These are phyloP conservation scores for Bryum argenteum DNA, from an alignment of 225 moss, liverwort and hornwort species.

Conservation along the genomic window DNA sequence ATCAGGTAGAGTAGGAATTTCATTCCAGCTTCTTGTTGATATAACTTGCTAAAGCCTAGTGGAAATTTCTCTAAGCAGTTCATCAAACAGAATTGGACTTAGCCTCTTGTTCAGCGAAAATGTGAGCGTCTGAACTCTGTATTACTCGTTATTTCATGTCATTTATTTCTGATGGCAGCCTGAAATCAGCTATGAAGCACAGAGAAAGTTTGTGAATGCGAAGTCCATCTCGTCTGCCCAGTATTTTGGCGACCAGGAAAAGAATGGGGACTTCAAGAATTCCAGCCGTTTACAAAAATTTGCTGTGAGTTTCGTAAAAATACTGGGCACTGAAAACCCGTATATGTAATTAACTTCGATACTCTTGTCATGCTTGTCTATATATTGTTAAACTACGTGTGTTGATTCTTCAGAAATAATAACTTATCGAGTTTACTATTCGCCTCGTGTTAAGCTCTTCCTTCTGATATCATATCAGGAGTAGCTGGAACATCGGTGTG, in stretches of 20 bases:
- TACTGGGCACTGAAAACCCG: neutral
- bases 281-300: constrained; percentile 77
- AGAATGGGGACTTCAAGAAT: constrained; percentile 56
- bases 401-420: neutral
- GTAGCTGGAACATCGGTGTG: neutral
- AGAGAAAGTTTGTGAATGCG: constrained; percentile 86
- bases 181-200: constrained; percentile 77
- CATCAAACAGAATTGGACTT: neutral
- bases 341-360: neutral
- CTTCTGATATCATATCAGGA: neutral
- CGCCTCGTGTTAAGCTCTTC: constrained; percentile 4
- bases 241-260: constrained; percentile 70
- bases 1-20: constrained; percentile 1
- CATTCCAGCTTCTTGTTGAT: constrained; percentile 7
- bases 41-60: neutral
- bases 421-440: neutral
- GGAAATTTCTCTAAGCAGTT: constrained; percentile 6
- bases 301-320: constrained; percentile 49
- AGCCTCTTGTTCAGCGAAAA: neutral
- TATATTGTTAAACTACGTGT: neutral
- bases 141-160: neutral
- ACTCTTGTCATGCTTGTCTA: constrained; percentile 5
- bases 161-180: constrained; percentile 44
- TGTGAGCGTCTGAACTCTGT: neutral
- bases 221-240: constrained; percentile 92